These are phyloP conservation scores for Lolium multiflorum DNA, from an alignment of 176 grass and related monocot species.

Conservation along the genomic window DNA sequence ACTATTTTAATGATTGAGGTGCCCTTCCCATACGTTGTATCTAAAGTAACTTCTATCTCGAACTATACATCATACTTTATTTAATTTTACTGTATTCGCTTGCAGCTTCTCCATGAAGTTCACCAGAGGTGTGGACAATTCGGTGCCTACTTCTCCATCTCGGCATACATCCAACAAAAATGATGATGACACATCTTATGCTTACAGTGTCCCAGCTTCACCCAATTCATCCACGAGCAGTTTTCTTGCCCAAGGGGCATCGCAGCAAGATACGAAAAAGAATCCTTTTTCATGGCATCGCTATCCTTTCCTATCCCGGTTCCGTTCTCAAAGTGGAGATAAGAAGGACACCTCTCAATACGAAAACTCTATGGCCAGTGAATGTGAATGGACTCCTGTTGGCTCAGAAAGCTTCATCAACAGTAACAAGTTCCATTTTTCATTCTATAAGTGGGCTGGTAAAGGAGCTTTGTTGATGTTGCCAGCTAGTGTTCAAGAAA, in stretches of 20 bases:
- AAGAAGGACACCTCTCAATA: slow-evolving; percentile 43
- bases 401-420: slow-evolving; percentile 57
- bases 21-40: not conserved
- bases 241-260: slow-evolving; percentile 34
- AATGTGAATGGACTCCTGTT: slow-evolving; percentile 51
- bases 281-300: slow-evolving; percentile 56
- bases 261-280: slow-evolving; percentile 49
- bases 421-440: slow-evolving; percentile 81
- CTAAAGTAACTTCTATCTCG: not conserved
- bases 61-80: not conserved
- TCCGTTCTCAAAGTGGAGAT: slow-evolving; percentile 53
- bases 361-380: slow-evolving; percentile 56
- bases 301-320: slow-evolving; percentile 64
- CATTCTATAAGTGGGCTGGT: slow-evolving; percentile 82
- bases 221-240: slow-evolving; percentile 56
- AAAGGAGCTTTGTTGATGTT: slow-evolving; percentile 77
- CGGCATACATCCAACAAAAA: slow-evolving; percentile 45
- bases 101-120: slow-evolving; percentile 78
- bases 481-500: slow-evolving; percentile 57
- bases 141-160: slow-evolving; percentile 46
- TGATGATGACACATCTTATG: slow-evolving; percentile 59
- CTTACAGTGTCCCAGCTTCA: slow-evolving; percentile 62
- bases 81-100: slow-evolving; percentile 28
- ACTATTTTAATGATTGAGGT: not conserved
- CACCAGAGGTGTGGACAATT: slow-evolving; percentile 50